Evolutionary conservation across 176 grass and related monocot genomes (phyloP).

Genomic region (Triticum turgidum): DNA sequence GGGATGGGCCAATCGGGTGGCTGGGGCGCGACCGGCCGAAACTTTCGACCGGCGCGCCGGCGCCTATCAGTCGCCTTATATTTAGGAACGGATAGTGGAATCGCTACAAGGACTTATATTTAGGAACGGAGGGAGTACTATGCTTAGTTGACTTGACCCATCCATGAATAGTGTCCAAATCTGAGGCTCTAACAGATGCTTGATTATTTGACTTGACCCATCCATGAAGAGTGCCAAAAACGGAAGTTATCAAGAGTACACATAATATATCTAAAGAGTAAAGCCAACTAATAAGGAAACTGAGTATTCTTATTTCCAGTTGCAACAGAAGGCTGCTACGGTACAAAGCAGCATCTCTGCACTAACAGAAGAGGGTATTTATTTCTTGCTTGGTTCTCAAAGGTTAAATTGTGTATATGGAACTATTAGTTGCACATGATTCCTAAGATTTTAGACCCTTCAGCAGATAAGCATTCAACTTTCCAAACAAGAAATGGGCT

Average conservation of each 20-base stretch:
- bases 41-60: too few relatives aligned
- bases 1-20: too few relatives aligned
- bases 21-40: too few relatives aligned
- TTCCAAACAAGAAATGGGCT: neutral
- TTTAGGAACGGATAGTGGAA: too few relatives aligned
- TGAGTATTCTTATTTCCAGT: neutral
- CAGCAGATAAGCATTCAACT: neutral
- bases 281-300: neutral
- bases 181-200: neutral
- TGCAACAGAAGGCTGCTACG: neutral
- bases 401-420: neutral
- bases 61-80: too few relatives aligned
- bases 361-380: neutral
- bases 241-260: neutral
- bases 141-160: too few relatives aligned
- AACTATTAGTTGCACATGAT: neutral
- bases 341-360: neutral
- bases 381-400: conserved; percentile 4
- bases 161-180: neutral
- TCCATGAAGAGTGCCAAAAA: neutral
- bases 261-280: neutral
- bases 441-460: neutral
- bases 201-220: neutral
- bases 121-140: too few relatives aligned
- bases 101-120: too few relatives aligned